Evolutionary conservation across 495 filamentous ascomycete genomes (phyloP).

Genomic region (Penicillium atrosanguineum): DNA sequence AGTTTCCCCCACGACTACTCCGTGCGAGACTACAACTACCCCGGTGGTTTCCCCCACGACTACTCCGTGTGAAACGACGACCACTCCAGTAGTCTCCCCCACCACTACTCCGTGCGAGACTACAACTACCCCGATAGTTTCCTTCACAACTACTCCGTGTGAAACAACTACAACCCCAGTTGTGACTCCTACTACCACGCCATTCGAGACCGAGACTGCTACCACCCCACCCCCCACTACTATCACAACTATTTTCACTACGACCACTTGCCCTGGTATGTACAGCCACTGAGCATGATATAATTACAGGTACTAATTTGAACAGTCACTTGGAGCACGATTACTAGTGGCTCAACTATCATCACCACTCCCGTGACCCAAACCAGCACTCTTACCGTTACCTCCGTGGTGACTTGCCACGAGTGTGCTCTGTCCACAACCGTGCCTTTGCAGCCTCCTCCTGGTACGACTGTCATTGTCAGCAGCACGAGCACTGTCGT

Average conservation of each 20-base stretch:
- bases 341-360: conserved; percentile 24
- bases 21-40: conserved; percentile 8
- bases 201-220: conserved; percentile 3
- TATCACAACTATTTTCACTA: conserved; percentile 19
- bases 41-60: background rate
- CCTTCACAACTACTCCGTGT: conserved; percentile 5
- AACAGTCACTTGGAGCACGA: conserved; percentile 22
- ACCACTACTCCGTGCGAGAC: conserved; percentile 12
- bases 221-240: conserved; percentile 4
- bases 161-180: background rate
- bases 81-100: conserved; percentile 2
- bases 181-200: background rate
- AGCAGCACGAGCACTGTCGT: conserved; percentile 4
- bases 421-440: conserved; percentile 16
- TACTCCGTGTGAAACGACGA: conserved; percentile 15
- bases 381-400: conserved; percentile 24
- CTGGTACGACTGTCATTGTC: background rate
- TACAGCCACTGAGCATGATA: background rate
- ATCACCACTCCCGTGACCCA: conserved; percentile 26
- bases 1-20: background rate
- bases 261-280: conserved; percentile 28
- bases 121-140: background rate
- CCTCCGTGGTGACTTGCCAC: conserved; percentile 22
- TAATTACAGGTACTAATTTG: conserved; percentile 6
- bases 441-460: background rate